These are phyloP conservation scores for Mycena capillaripes DNA, from an alignment of 768 basidiomycete genomes.

Conservation along the genomic window DNA sequence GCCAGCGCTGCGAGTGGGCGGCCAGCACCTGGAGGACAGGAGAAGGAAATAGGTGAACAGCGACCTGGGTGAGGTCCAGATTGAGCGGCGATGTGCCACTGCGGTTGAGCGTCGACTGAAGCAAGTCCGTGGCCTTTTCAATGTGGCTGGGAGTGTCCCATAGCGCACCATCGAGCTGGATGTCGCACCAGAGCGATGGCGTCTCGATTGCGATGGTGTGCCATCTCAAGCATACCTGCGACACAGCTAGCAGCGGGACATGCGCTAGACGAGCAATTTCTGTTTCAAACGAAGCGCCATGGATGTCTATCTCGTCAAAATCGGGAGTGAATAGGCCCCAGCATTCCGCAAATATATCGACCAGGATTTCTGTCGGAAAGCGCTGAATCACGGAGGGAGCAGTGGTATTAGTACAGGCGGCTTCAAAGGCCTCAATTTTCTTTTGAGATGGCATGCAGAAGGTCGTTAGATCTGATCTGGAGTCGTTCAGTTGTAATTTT, in stretches of 20 bases:
- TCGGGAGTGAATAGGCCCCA: background rate
- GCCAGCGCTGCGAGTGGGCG: background rate
- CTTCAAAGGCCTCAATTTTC: too few relatives aligned
- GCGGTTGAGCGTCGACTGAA: background rate
- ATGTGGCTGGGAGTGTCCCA: background rate
- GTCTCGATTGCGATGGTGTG: background rate
- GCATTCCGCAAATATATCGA: background rate
- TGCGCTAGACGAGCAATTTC: background rate
- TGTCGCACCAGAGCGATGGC: background rate
- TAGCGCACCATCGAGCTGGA: constrained; percentile 1
- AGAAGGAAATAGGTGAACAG: background rate
- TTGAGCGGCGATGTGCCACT: background rate
- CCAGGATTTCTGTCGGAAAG: background rate
- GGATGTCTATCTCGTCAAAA: background rate
- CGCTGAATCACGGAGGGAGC: too few relatives aligned
- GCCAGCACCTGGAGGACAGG: background rate
- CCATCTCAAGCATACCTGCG: background rate
- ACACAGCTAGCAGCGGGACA: background rate
- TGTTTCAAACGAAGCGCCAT: background rate
- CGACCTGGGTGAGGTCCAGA: background rate
- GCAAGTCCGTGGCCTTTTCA: background rate
- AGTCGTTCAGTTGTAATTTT: too few relatives aligned
- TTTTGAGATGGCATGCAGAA: too few relatives aligned
- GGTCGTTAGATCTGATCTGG: too few relatives aligned
- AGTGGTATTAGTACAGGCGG: too few relatives aligned